Conservation (phyloP, 441 rosid species). For the Erysimum pusillum region DNA sequence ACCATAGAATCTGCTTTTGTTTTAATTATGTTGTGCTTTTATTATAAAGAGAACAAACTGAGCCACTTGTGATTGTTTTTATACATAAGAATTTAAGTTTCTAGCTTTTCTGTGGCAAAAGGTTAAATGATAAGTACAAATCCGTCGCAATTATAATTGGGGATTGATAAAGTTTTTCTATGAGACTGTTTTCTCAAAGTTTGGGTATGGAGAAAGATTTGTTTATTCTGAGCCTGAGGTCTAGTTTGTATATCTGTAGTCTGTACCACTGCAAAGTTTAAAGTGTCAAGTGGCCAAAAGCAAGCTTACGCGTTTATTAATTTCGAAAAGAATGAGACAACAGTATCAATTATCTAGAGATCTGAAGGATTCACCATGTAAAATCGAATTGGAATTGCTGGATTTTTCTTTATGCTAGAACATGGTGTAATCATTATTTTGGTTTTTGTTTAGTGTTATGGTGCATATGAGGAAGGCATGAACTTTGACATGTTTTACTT, state of each 20-base stretch:
- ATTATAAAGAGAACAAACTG: neutral
- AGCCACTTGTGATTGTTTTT: slow-evolving; percentile 35
- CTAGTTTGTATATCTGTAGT: slow-evolving; percentile 14
- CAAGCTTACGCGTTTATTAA: neutral
- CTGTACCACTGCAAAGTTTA: neutral
- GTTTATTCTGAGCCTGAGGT: neutral
- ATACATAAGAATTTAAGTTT: neutral
- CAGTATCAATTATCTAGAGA: neutral
- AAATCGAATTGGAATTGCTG: neutral
- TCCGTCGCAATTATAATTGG: neutral
- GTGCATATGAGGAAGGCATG: neutral
- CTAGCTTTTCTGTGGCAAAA: slow-evolving; percentile 5
- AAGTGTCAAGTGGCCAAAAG: neutral
- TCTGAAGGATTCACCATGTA: neutral
- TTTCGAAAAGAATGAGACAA: too few relatives aligned
- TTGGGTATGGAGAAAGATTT: slow-evolving; percentile 20
- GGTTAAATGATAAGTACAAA: neutral
- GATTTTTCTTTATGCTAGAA: neutral
- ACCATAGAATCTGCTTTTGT: slow-evolving; percentile 32
- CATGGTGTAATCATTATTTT: neutral
- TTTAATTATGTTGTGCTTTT: slow-evolving; percentile 22
- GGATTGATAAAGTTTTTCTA: too few relatives aligned
- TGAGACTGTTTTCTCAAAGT: slow-evolving; percentile 3
- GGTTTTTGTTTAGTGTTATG: neutral
- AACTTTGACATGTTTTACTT: slow-evolving; percentile 23